These are phyloP conservation scores for Didymella keratinophila DNA, from an alignment of 2,329 filamentous ascomycete species.

Conservation along the genomic window DNA sequence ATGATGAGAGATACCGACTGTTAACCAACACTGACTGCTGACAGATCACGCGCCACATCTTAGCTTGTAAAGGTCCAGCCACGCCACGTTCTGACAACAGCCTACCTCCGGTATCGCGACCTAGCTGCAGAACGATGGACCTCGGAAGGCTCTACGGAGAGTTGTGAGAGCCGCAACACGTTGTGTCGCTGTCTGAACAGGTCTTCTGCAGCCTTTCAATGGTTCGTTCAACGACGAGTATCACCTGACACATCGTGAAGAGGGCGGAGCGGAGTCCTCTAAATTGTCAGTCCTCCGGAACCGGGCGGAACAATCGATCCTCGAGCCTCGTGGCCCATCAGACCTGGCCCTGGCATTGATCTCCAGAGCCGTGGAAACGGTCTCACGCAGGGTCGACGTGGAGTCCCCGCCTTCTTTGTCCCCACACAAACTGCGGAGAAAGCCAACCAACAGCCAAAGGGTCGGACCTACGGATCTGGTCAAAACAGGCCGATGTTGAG, in stretches of 20 bases:
- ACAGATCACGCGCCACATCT: not conserved
- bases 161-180: not conserved
- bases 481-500: slow-evolving; percentile 12
- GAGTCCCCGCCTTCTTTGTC: slow-evolving; percentile 26
- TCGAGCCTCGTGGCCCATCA: slow-evolving; percentile 7
- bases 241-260: not conserved
- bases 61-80: not conserved
- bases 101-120: not conserved
- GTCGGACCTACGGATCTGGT: slow-evolving; percentile 13
- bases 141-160: slow-evolving; percentile 12
- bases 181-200: not conserved
- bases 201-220: not conserved
- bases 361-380: slow-evolving; percentile 18
- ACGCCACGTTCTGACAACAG: not conserved
- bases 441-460: slow-evolving; percentile 1
- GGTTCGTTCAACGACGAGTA: not conserved
- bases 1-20: not conserved
- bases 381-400: slow-evolving; percentile 31
- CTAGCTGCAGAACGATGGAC: not conserved
- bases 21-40: not conserved
- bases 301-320: slow-evolving; percentile 1
- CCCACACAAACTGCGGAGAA: slow-evolving; percentile 14
- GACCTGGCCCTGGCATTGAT: slow-evolving; percentile 10
- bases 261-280: not conserved
- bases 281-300: slow-evolving; percentile 6